These are phyloP conservation scores for Schizothecium vesticola DNA, from an alignment of 495 filamentous ascomycete species.

Conservation along the genomic window DNA sequence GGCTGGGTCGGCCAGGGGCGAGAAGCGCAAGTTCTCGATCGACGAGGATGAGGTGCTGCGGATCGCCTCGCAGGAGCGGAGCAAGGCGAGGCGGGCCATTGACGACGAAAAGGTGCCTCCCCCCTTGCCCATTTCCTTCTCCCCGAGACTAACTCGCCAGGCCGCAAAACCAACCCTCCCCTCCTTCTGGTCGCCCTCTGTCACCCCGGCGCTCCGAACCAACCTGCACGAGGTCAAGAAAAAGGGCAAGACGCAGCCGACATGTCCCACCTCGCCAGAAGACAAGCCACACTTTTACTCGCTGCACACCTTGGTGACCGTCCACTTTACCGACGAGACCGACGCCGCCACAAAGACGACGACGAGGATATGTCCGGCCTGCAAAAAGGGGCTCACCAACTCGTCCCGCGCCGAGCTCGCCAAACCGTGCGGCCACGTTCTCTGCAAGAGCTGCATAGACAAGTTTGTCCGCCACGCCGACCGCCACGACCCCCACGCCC, in stretches of 20 bases:
- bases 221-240: slow-evolving; percentile 55
- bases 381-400: slow-evolving; percentile 79
- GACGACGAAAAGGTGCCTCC: slow-evolving; percentile 65
- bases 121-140: background rate
- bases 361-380: slow-evolving; percentile 75
- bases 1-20: slow-evolving; percentile 40
- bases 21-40: slow-evolving; percentile 76
- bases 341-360: slow-evolving; percentile 46
- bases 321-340: slow-evolving; percentile 75
- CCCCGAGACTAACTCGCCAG: slow-evolving; percentile 20
- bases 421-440: slow-evolving; percentile 89
- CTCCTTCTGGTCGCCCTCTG: slow-evolving; percentile 89
- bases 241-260: slow-evolving; percentile 62
- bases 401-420: slow-evolving; percentile 78
- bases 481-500: slow-evolving; percentile 60
- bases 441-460: slow-evolving; percentile 81
- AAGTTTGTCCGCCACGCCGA: slow-evolving; percentile 71
- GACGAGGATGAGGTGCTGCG: slow-evolving; percentile 74
- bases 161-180: slow-evolving; percentile 68
- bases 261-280: slow-evolving; percentile 73
- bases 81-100: slow-evolving; percentile 60
- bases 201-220: slow-evolving; percentile 61
- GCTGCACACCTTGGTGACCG: slow-evolving; percentile 71
- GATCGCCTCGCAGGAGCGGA: slow-evolving; percentile 63
- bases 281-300: slow-evolving; percentile 70